Evolutionary conservation across 768 basidiomycete genomes (phyloP), one percentile per base, ranked within the genome.

Genomic region (Pisolithus orientalis): DNA sequence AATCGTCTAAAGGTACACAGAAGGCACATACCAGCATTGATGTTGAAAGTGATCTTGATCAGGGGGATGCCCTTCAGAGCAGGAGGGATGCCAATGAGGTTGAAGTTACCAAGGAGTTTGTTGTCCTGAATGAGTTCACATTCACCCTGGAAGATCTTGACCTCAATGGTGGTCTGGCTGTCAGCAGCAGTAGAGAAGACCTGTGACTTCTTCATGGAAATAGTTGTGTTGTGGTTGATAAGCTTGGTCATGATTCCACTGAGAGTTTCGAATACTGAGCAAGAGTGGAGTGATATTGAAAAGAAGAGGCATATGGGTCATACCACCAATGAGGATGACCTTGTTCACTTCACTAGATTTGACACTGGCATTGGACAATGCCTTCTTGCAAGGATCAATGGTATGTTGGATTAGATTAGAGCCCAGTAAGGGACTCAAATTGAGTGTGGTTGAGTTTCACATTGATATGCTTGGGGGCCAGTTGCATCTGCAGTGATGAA

Each of bases 401-500:
- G 94, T 96, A 55, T 91, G 85, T 64, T 90, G 80, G 52, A 99
- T 83, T 39, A 98, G 83, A n/a, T n/a, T n/a, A n/a, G 17, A 82
- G 76, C 29, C 75, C 78, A 32, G 94, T 92, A 44, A 98, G 83
- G 42, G 75, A 67, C 77, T 98, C 95, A 72, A 98, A 93, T 66
- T 92, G 86, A 5, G 93, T 82, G 37, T 95, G 87, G 54, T 84
- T 78, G 51, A 98, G 78, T 70, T 90, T 94, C 57, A 77, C 62
- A 82, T 98, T 98, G 77, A 99, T 93, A 72, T 99, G 96, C 75
- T 94, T 94, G 50, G 95, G 92, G 8, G n/a, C 95, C 95, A 6
- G 84, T 80, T 6, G 90, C 91, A 64, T 94, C 94, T 24, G 93
- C 92, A 44, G 95, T 94, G 75, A 99, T 95, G 80, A 97, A 99